Evolutionary conservation across 2,329 filamentous ascomycete genomes (phyloP), one percentile per base, ranked within the genome.

Genomic region (Hymenoscyphus occultus): DNA sequence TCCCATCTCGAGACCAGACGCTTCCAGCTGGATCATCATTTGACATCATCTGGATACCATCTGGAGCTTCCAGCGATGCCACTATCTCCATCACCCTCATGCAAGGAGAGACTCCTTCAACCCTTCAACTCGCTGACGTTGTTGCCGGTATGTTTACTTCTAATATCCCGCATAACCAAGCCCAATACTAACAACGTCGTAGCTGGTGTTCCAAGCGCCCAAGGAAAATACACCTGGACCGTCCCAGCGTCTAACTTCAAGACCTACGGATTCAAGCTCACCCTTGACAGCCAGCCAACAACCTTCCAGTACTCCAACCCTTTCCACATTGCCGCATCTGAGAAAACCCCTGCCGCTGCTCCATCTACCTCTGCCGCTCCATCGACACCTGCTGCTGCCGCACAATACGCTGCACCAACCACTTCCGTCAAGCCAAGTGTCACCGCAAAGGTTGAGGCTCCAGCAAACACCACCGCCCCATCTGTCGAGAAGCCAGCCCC

Each of bases 221-320:
- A 71, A 42, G 80, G 79, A 63, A 70, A 72, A 19, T 87, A 78
- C 79, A 70, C 66, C 66, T 89, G 86, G 86, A 68, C 72, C 31
- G 79, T 88, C 61, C 78, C 78, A 73, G 79, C 84, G 35, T 82
- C 81, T 67, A 71, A 71, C 64, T 73, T 78, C 51, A 78, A 77
- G 61, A 80, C 81, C 72, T 89, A 88, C 77, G 86, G 86, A 69
- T 78, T 89, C 74, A 78, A 80, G 77, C 78, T 89, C 77, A 75
- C 75, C 68, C 79, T 82, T 42, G 80, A 83, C 70, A 77, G 75
- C 68, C 74, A 86, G 77, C 62, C 78, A 28, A 68, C 81, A 73
- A 76, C 81, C 73, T 86, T 84, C 81, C 85, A 89, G 81, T 88
- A 83, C 81, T 86, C 84, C 64, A 82, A 82, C 79, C 84, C 84